Percentiles rank a stretch among this genome's conserved stretches.
phyloP scores from a whole-genome alignment of 2,329 filamentous ascomycete species.

The Calonectria ilicicola region DNA sequence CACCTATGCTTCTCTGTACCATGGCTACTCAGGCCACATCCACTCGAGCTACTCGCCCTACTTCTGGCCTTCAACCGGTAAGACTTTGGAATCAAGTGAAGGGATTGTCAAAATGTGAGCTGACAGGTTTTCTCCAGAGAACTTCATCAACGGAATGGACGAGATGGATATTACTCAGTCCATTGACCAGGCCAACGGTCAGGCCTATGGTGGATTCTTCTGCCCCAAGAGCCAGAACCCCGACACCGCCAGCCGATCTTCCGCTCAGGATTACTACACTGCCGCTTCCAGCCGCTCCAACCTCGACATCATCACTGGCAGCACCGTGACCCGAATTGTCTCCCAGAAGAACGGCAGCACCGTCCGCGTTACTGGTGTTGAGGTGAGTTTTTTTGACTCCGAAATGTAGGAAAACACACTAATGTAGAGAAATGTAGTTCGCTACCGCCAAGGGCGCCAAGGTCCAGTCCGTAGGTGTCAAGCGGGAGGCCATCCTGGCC shows the following conservation, averaged over 20 bases:
- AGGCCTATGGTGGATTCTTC: constrained; percentile 34
- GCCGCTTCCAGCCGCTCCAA: constrained; percentile 20
- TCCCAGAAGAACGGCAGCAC: neutral
- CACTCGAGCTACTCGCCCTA: constrained; percentile 5
- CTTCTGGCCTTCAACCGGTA: neutral
- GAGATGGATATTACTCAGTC: constrained; percentile 49
- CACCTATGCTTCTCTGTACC: neutral
- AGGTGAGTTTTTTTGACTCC: neutral
- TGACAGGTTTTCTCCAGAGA: neutral
- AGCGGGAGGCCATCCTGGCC: constrained; percentile 55
- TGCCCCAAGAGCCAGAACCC: constrained; percentile 34
- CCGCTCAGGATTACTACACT: constrained; percentile 34
- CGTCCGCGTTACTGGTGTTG: neutral
- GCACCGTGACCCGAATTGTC: neutral
- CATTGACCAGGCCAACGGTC: constrained; percentile 34
- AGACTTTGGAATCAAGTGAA: neutral
- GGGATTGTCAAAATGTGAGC: neutral
- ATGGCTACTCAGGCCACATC: neutral
- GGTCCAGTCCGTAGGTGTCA: constrained; percentile 5
- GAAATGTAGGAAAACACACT: neutral
- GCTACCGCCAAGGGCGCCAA: neutral
- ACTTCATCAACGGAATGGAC: neutral
- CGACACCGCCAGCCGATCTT: constrained; percentile 26
- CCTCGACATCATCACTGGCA: neutral
- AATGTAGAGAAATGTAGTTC: neutral